Conservation (phyloP, 2,329 filamentous ascomycete species). For the Chaetomium sp. region DNA sequence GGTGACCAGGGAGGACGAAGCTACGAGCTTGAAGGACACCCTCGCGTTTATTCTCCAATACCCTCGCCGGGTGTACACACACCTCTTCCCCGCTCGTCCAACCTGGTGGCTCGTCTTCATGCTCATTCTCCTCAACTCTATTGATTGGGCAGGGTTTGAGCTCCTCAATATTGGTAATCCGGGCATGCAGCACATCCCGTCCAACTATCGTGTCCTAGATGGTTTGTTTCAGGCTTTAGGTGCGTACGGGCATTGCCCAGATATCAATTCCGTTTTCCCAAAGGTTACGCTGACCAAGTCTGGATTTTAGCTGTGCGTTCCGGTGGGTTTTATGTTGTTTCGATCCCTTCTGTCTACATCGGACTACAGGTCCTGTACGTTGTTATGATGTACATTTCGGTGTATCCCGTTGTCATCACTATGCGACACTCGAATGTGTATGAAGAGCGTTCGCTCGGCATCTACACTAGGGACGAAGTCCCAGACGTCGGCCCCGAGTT, state of each 20-base stretch:
- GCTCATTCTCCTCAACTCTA: conserved; percentile 52
- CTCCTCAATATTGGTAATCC: conserved; percentile 58
- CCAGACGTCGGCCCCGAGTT: conserved; percentile 24
- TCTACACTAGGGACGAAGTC: conserved; percentile 39
- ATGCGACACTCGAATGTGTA: conserved; percentile 66
- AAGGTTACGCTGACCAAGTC: neutral
- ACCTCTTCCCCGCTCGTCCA: conserved; percentile 55
- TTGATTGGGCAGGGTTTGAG: conserved; percentile 61
- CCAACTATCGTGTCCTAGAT: conserved; percentile 48
- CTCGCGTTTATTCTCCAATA: conserved; percentile 49
- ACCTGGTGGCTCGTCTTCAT: conserved; percentile 63
- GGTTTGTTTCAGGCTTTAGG: conserved; percentile 58
- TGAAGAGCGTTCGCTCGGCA: conserved; percentile 60
- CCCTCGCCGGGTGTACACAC: conserved; percentile 53
- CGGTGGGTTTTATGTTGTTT: conserved; percentile 60
- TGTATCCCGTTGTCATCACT: conserved; percentile 56
- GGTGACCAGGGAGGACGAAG: conserved; percentile 33
- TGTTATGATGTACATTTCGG: conserved; percentile 62
- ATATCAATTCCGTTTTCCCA: neutral
- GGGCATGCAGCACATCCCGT: conserved; percentile 44
- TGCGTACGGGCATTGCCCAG: conserved; percentile 25
- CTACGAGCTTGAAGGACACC: conserved; percentile 40
- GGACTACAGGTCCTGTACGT: conserved; percentile 55
- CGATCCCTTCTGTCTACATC: conserved; percentile 49
- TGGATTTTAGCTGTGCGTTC: conserved; percentile 49